These are phyloP conservation scores for Fusarium sp. DNA, from an alignment of 2,329 filamentous ascomycete species.

Conservation along the genomic window DNA sequence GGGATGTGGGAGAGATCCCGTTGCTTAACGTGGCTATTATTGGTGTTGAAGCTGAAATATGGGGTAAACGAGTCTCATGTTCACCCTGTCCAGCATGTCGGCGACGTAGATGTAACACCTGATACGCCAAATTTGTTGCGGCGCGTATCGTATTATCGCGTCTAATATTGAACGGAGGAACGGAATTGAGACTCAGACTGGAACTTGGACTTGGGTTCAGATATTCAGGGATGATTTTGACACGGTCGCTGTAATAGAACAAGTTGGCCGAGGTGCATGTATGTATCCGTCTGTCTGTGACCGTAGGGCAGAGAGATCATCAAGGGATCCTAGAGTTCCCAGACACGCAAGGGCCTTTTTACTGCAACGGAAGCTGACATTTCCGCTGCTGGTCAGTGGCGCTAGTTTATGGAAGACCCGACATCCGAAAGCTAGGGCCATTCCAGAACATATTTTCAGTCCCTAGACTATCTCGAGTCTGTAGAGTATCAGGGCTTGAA, in stretches of 20 bases:
- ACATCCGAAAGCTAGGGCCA: slow-evolving; percentile 41
- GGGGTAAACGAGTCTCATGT: neutral
- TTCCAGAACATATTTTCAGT: neutral
- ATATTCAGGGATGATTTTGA: slow-evolving; percentile 4
- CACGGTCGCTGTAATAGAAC: neutral
- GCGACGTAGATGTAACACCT: slow-evolving; percentile 17
- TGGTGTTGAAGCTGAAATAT: neutral
- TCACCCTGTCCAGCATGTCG: slow-evolving; percentile 7
- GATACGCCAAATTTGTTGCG: slow-evolving; percentile 23
- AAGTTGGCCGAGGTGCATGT: neutral
- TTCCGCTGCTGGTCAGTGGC: slow-evolving; percentile 38
- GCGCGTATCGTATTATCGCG: slow-evolving; percentile 1
- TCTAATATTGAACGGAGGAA: slow-evolving; percentile 6
- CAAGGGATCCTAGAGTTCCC: neutral
- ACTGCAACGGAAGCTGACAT: slow-evolving; percentile 33
- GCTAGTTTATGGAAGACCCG: slow-evolving; percentile 43
- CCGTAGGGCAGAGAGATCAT: slow-evolving; percentile 18
- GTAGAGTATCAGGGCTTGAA: neutral
- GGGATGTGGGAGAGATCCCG: neutral
- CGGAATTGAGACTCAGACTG: neutral
- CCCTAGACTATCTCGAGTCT: neutral
- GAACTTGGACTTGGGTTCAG: neutral
- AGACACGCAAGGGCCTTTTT: slow-evolving; percentile 19
- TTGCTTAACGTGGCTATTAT: neutral
- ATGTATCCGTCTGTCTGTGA: slow-evolving; percentile 19